Conservation (phyloP, 768 basidiomycete species). For the Amanita rimosa region DNA sequence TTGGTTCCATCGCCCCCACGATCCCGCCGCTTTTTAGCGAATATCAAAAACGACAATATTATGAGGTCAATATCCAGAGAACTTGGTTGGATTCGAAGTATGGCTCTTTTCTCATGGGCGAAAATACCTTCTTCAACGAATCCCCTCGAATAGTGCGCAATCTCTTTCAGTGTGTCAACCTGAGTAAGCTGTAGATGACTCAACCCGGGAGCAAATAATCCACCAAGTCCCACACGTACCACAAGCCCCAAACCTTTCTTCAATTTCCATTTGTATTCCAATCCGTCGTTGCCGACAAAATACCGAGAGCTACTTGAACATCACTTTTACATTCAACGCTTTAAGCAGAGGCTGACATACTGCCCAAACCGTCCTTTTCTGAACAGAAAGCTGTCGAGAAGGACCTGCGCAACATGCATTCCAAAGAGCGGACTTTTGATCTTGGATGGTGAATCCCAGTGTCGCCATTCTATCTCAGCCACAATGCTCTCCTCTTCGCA, state of each 20-base stretch:
- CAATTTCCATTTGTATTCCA: slow-evolving; percentile 39
- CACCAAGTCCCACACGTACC: slow-evolving; percentile 18
- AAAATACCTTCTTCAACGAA: slow-evolving; percentile 33
- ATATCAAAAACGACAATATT: slow-evolving; percentile 41
- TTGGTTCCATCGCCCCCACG: slow-evolving; percentile 19
- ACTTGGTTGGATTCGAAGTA: slow-evolving; percentile 35
- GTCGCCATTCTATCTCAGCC: slow-evolving; percentile 39
- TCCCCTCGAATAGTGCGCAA: slow-evolving; percentile 27
- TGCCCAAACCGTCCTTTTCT: slow-evolving; percentile 5
- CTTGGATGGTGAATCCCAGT: slow-evolving; percentile 28
- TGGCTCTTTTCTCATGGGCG: slow-evolving; percentile 33
- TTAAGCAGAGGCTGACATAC: background rate
- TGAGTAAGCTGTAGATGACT: slow-evolving; percentile 23
- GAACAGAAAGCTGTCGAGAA: slow-evolving; percentile 7
- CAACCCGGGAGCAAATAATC: background rate
- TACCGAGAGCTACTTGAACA: slow-evolving; percentile 27
- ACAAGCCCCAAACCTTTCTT: slow-evolving; percentile 26
- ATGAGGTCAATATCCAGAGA: slow-evolving; percentile 40
- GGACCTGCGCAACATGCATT: slow-evolving; percentile 5
- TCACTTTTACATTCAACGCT: background rate
- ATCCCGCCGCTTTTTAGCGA: slow-evolving; percentile 43
- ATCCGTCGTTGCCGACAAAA: slow-evolving; percentile 37
- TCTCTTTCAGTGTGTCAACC: slow-evolving; percentile 23
- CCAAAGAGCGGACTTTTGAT: slow-evolving; percentile 28
- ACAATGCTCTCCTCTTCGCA: slow-evolving; percentile 27